These are phyloP conservation scores for Nematodospora anomalae DNA, from an alignment of 1,139 yeast species.

Conservation along the genomic window DNA sequence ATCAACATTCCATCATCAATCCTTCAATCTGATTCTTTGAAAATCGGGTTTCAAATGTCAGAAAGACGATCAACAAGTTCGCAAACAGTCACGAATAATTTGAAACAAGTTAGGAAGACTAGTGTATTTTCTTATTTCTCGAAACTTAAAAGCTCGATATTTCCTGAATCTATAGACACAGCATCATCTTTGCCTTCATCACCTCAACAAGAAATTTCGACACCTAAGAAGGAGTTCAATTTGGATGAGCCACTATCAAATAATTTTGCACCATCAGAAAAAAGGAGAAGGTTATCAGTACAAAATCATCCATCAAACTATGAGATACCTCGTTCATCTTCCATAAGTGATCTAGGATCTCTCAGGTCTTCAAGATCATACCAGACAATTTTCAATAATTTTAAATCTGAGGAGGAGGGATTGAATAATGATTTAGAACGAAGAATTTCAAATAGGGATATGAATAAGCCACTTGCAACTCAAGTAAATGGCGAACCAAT, in stretches of 20 bases:
- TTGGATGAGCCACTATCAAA: constrained; percentile 19
- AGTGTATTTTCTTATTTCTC: constrained; percentile 1
- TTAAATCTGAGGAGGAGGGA: constrained; percentile 28
- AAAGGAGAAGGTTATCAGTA: constrained; percentile 32
- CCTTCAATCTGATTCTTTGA: not conserved
- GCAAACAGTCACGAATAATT: not conserved
- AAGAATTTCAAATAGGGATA: constrained; percentile 18
- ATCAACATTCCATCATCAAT: not conserved
- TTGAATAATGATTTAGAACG: constrained; percentile 31
- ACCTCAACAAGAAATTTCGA: not conserved
- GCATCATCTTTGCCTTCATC: constrained; percentile 1
- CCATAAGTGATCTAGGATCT: constrained; percentile 13
- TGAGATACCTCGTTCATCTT: constrained; percentile 31
- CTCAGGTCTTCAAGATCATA: constrained; percentile 19
- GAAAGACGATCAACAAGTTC: constrained; percentile 4
- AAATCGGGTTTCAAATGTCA: not conserved
- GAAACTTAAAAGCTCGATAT: constrained; percentile 1
- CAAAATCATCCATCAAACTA: constrained; percentile 23
- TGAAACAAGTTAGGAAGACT: not conserved
- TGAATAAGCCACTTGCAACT: not conserved
- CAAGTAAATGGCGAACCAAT: not conserved
- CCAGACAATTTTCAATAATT: constrained; percentile 24
- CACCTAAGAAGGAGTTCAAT: not conserved
- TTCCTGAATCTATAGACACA: not conserved
- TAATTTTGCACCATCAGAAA: constrained; percentile 26